Percentiles rank a stretch among this genome's conserved stretches.
phyloP scores from a whole-genome alignment of 2,329 filamentous ascomycete genomes.

The Aureobasidium sp. region DNA sequence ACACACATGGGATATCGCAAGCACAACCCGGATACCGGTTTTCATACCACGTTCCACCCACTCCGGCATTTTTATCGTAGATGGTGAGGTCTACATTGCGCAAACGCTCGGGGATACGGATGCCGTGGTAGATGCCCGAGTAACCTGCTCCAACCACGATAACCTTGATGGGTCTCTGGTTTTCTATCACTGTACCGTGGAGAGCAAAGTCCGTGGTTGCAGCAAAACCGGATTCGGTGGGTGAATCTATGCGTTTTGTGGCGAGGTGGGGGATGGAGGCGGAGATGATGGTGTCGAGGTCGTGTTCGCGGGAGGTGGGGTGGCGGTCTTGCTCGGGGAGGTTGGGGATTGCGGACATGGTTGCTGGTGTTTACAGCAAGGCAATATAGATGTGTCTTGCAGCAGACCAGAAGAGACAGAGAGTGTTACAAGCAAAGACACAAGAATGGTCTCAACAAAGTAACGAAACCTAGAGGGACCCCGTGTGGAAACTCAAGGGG shows the following conservation, averaged over 20 bases:
- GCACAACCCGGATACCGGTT: conserved; percentile 37
- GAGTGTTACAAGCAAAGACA: not conserved
- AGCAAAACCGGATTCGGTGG: not conserved
- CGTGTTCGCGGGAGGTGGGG: not conserved
- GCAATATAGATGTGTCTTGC: not conserved
- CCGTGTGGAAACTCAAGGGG: not conserved
- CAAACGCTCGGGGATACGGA: conserved; percentile 35
- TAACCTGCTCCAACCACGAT: conserved; percentile 39
- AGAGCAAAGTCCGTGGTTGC: conserved; percentile 22
- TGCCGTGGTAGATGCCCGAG: conserved; percentile 37
- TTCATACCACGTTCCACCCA: conserved; percentile 35
- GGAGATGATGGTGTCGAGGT: not conserved
- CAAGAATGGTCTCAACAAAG: not conserved
- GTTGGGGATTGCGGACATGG: conserved; percentile 9
- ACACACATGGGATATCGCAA: conserved; percentile 23
- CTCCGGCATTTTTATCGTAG: conserved; percentile 37
- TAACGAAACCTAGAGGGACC: not conserved
- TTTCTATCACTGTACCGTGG: conserved; percentile 34
- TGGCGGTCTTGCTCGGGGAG: not conserved
- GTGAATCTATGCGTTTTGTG: conserved; percentile 5
- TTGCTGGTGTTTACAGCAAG: not conserved
- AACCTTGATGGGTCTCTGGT: conserved; percentile 34
- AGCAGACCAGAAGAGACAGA: not conserved
- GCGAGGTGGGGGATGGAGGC: not conserved
- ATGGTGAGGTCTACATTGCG: conserved; percentile 34